Conservation (phyloP, 805 yeast species). For the Myxozyma vanderwaltii region DNA sequence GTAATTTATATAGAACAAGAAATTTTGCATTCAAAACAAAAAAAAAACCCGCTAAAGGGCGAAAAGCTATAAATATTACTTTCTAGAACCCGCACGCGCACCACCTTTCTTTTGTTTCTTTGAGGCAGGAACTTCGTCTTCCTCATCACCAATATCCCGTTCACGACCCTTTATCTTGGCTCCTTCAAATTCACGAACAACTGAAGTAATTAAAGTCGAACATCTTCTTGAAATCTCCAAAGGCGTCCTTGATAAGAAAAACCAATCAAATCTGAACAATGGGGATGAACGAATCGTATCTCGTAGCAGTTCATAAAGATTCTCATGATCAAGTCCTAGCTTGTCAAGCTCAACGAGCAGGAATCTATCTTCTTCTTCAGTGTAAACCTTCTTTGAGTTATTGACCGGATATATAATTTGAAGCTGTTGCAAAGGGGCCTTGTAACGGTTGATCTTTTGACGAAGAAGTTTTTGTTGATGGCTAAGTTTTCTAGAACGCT, state of each 20-base stretch:
- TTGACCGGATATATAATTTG: slow-evolving; percentile 71
- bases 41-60: neutral
- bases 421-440: slow-evolving; percentile 79
- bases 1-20: too few relatives aligned
- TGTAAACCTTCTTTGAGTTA: slow-evolving; percentile 67
- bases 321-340: slow-evolving; percentile 77
- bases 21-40: neutral
- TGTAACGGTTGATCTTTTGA: slow-evolving; percentile 68
- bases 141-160: slow-evolving; percentile 27
- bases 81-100: slow-evolving; percentile 7
- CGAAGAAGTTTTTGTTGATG: slow-evolving; percentile 79
- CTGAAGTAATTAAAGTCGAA: slow-evolving; percentile 70
- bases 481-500: slow-evolving; percentile 62
- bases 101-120: slow-evolving; percentile 23
- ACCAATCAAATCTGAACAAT: slow-evolving; percentile 83
- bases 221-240: slow-evolving; percentile 82
- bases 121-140: slow-evolving; percentile 16
- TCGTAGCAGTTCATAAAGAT: slow-evolving; percentile 75
- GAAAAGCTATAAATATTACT: neutral
- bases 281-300: slow-evolving; percentile 74
- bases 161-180: slow-evolving; percentile 31
- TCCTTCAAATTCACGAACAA: slow-evolving; percentile 68
- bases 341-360: slow-evolving; percentile 75
- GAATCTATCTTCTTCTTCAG: slow-evolving; percentile 90
- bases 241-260: slow-evolving; percentile 75